Evolutionary conservation across 2,329 filamentous ascomycete genomes (phyloP).

Genomic region (Calonectria montana): DNA sequence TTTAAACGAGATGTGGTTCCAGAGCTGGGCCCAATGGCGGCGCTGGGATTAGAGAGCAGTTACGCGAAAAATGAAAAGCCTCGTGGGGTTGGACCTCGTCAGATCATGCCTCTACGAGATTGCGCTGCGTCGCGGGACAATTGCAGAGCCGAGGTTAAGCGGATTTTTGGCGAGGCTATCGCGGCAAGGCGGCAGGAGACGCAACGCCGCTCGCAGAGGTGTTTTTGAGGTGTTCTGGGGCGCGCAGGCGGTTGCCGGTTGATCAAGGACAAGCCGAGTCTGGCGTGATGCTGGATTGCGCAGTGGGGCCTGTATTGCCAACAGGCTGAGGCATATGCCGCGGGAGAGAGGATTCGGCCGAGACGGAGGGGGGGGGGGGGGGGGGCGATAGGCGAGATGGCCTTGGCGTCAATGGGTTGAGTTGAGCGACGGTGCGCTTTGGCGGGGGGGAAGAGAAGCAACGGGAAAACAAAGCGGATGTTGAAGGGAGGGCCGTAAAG

Average conservation of each 20-base stretch:
- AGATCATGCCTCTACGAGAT: slow-evolving; percentile 19
- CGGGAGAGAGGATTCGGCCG: neutral
- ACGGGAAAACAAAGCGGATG: neutral
- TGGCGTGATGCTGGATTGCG: slow-evolving; percentile 1
- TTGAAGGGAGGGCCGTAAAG: neutral
- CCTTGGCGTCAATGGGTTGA: neutral
- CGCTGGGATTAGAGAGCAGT: slow-evolving; percentile 16
- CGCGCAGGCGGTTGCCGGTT: slow-evolving; percentile 12
- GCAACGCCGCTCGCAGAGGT: neutral
- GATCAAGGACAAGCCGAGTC: neutral
- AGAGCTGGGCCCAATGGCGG: slow-evolving; percentile 2
- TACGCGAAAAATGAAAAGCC: neutral
- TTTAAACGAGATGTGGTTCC: slow-evolving; percentile 6
- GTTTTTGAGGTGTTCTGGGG: slow-evolving; percentile 14
- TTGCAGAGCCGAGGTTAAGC: neutral
- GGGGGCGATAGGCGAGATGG: neutral
- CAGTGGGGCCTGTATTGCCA: neutral
- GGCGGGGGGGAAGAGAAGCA: neutral
- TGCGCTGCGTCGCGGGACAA: neutral
- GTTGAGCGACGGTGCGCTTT: neutral
- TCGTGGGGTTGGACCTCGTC: slow-evolving; percentile 17
- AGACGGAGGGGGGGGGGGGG: neutral
- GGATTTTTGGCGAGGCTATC: neutral
- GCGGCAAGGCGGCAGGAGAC: neutral
- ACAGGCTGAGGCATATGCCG: slow-evolving; percentile 1